These are phyloP conservation scores for Globisporangium sylvaticum DNA, from an alignment of 352 stramenopile species.

Conservation along the genomic window DNA sequence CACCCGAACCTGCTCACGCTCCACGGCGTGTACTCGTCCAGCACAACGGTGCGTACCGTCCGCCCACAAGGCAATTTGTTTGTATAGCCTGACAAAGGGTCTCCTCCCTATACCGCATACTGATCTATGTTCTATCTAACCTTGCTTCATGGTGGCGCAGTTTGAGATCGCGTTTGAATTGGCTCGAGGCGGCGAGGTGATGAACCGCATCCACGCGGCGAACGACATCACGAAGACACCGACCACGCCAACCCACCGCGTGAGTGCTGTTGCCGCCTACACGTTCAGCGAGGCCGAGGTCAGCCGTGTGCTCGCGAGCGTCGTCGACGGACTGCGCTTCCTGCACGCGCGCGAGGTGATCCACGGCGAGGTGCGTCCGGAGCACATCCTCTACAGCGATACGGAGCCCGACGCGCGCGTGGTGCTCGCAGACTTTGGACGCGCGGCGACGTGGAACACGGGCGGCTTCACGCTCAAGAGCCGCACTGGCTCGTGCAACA, in stretches of 20 bases:
- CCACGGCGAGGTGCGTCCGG: slow-evolving; percentile 64
- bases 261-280: slow-evolving; percentile 12
- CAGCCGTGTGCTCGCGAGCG: slow-evolving; percentile 43
- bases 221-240: background rate
- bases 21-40: slow-evolving; percentile 50
- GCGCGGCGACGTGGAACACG: slow-evolving; percentile 37
- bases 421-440: slow-evolving; percentile 62
- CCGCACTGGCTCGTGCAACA: slow-evolving; percentile 5
- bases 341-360: slow-evolving; percentile 50
- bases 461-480: slow-evolving; percentile 25
- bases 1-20: slow-evolving; percentile 69
- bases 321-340: slow-evolving; percentile 45
- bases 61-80: background rate
- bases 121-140: no score
- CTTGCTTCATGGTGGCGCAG: slow-evolving; percentile 5
- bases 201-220: slow-evolving; percentile 31
- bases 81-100: background rate
- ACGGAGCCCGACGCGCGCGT: slow-evolving; percentile 57
- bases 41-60: slow-evolving; percentile 21
- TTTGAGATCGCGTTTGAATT: slow-evolving; percentile 80
- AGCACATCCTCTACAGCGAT: slow-evolving; percentile 75
- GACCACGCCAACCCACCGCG: background rate
- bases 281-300: slow-evolving; percentile 48
- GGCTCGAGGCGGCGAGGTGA: slow-evolving; percentile 55
- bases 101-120: no score